Evolutionary conservation across 1,284 basidiomycete species (phyloP).

Genomic region (Abortiporus biennis): DNA sequence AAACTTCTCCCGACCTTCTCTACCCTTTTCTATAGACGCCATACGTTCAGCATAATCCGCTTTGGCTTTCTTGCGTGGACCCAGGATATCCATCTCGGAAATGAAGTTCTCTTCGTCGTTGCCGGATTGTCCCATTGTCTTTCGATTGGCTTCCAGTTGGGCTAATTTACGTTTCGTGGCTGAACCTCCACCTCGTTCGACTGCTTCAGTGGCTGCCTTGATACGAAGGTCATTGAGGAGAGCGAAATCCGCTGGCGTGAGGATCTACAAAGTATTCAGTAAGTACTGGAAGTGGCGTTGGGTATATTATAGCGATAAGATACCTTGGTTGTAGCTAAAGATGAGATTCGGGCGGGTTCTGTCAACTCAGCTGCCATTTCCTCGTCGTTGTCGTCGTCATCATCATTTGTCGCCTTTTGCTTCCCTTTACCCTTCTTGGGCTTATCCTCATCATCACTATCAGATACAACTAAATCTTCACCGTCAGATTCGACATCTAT

Average conservation of each 20-base stretch:
- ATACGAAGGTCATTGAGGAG: slow-evolving; percentile 87
- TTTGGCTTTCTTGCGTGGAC: slow-evolving; percentile 92
- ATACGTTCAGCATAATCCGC: slow-evolving; percentile 94
- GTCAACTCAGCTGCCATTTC: slow-evolving; percentile 20
- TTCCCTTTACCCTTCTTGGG: slow-evolving; percentile 32
- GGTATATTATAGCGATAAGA: neutral
- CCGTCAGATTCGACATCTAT: slow-evolving; percentile 77
- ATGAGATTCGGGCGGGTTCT: slow-evolving; percentile 40
- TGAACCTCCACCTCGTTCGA: slow-evolving; percentile 67
- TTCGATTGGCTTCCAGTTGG: slow-evolving; percentile 65
- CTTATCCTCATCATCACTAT: slow-evolving; percentile 76
- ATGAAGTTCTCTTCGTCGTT: slow-evolving; percentile 63
- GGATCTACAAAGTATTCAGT: slow-evolving; percentile 64
- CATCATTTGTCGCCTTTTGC: slow-evolving; percentile 25
- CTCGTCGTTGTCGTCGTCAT: slow-evolving; percentile 18
- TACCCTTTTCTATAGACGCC: slow-evolving; percentile 86
- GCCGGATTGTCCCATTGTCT: slow-evolving; percentile 36
- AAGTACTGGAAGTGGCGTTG: slow-evolving; percentile 10
- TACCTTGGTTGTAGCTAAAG: slow-evolving; percentile 77
- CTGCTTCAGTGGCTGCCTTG: slow-evolving; percentile 71
- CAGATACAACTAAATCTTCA: slow-evolving; percentile 71
- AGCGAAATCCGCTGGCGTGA: slow-evolving; percentile 97
- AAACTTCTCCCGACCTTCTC: slow-evolving; percentile 95
- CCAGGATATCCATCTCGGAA: slow-evolving; percentile 90
- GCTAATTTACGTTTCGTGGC: slow-evolving; percentile 87